Evolutionary conservation across 805 yeast species (phyloP).

Genomic region (Wickerhamomyces canadensis): DNA sequence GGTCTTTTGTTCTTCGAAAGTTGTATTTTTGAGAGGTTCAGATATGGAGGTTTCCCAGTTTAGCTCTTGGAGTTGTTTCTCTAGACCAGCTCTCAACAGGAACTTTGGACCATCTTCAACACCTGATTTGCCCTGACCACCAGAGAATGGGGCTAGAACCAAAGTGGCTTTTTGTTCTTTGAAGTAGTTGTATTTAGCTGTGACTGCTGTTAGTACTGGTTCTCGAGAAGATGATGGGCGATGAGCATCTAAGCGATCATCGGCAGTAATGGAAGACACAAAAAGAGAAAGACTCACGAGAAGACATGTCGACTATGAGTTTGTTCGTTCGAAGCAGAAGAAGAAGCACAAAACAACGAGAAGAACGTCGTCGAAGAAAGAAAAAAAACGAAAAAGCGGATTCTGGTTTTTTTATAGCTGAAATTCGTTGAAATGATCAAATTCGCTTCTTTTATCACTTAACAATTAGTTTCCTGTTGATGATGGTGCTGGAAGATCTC

Average conservation of each 20-base stretch:
- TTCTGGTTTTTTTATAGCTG: neutral
- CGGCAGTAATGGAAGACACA: neutral
- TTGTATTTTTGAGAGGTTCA: constrained; percentile 48
- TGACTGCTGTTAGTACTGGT: neutral
- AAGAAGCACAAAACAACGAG: neutral
- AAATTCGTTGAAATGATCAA: constrained; percentile 5
- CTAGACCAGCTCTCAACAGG: constrained; percentile 67
- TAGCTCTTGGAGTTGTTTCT: constrained; percentile 51
- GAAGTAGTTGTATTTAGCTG: constrained; percentile 45
- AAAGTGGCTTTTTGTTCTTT: constrained; percentile 55
- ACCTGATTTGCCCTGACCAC: constrained; percentile 93
- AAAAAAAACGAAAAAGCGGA: no score
- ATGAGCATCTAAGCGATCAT: no score
- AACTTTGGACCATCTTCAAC: constrained; percentile 92
- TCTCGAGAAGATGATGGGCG: no score
- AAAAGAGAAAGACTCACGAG: neutral
- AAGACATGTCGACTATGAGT: no score
- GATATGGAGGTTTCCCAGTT: constrained; percentile 63
- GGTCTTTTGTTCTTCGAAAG: constrained; percentile 37
- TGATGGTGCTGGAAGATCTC: no score
- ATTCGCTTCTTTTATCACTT: constrained; percentile 27
- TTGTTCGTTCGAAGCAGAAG: neutral
- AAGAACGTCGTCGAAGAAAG: no score
- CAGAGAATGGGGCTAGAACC: constrained; percentile 87
- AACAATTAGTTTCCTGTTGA: no score